These are phyloP conservation scores for Exophiala sideris DNA, from an alignment of 2,329 filamentous ascomycete genomes.

Conservation along the genomic window DNA sequence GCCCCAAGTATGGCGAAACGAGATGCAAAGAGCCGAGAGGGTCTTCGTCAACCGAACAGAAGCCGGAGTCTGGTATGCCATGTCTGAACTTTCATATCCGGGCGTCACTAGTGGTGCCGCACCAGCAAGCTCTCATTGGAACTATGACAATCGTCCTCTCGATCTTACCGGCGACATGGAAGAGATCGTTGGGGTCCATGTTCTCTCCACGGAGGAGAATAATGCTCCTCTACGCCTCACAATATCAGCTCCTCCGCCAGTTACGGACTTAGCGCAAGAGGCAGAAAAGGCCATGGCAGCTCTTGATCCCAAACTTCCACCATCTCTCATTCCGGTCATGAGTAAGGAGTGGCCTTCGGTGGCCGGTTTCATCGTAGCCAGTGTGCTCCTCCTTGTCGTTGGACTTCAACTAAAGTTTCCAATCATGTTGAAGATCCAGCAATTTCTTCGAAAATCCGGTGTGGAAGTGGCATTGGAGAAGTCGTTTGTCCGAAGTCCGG, in stretches of 20 bases:
- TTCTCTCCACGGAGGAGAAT: slow-evolving; percentile 53
- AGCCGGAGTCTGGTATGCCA: slow-evolving; percentile 86
- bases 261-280: slow-evolving; percentile 18
- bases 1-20: slow-evolving; percentile 26
- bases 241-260: slow-evolving; percentile 22
- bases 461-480: slow-evolving; percentile 20
- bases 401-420: slow-evolving; percentile 22
- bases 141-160: slow-evolving; percentile 21
- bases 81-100: slow-evolving; percentile 83
- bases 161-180: slow-evolving; percentile 24
- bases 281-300: slow-evolving; percentile 21
- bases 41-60: slow-evolving; percentile 87
- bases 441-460: slow-evolving; percentile 19
- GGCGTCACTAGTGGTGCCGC: slow-evolving; percentile 70
- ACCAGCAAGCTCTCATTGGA: slow-evolving; percentile 39
- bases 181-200: slow-evolving; percentile 67
- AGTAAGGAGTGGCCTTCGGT: slow-evolving; percentile 15
- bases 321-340: slow-evolving; percentile 18
- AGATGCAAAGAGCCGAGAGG: slow-evolving; percentile 54
- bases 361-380: slow-evolving; percentile 20
- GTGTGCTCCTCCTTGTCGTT: slow-evolving; percentile 19
- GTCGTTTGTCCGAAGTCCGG: background rate
- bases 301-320: slow-evolving; percentile 14
- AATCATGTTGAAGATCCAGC: slow-evolving; percentile 21
- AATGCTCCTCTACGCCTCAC: slow-evolving; percentile 45